These are phyloP conservation scores for Stipa capillata DNA, from an alignment of 176 grass and related monocot species.

Conservation along the genomic window DNA sequence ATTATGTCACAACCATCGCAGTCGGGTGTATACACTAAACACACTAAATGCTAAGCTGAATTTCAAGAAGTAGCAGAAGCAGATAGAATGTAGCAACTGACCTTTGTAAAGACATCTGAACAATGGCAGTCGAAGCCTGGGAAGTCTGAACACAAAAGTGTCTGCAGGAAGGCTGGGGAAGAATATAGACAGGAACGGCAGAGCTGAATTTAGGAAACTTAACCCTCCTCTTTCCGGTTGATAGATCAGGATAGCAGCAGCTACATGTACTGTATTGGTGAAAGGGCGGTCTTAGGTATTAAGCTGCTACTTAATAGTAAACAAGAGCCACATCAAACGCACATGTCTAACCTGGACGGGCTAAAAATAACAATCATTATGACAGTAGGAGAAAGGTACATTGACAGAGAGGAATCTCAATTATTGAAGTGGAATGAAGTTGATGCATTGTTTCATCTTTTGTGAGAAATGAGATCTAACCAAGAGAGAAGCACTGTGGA, in stretches of 20 bases:
- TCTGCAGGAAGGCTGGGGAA: neutral
- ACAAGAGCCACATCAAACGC: constrained; percentile 3
- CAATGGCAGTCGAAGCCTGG: neutral
- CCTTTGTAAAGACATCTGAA: constrained; percentile 33
- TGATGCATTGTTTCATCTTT: constrained; percentile 10
- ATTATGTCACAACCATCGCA: neutral
- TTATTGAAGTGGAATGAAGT: constrained; percentile 19
- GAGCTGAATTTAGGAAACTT: neutral
- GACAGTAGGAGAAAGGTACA: neutral
- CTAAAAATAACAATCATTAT: constrained; percentile 20
- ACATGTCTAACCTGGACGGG: constrained; percentile 7
- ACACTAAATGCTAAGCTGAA: constrained; percentile 5
- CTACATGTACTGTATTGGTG: neutral
- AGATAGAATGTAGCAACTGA: constrained; percentile 13
- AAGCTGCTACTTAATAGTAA: constrained; percentile 12
- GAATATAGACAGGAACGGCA: neutral
- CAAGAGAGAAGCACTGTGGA: neutral
- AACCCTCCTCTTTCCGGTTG: neutral
- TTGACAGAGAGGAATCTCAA: constrained; percentile 30
- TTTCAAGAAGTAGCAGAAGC: constrained; percentile 8
- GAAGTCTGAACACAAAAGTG: constrained; percentile 3
- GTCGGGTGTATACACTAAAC: neutral
- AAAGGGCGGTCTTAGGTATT: neutral
- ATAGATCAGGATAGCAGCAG: constrained; percentile 2
- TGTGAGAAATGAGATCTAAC: neutral